Percentiles rank a stretch among this genome's conserved stretches.
Conservation (phyloP, 257 asterid genomes). For the Solanum tarijense region DNA sequence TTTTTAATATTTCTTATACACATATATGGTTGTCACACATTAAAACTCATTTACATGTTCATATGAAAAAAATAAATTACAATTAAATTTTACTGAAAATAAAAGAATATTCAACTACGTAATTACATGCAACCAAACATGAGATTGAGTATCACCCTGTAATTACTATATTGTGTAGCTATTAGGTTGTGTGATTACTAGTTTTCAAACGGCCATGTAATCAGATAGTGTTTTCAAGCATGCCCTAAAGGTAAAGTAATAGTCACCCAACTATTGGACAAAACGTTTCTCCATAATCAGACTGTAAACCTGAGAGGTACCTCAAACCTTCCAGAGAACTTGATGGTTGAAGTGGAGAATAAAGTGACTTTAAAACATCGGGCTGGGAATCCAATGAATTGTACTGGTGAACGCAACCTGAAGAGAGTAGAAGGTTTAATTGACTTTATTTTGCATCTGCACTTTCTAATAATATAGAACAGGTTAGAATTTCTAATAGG, state of each 20-base stretch:
- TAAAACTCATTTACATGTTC: not conserved
- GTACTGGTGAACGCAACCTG: constrained; percentile 90
- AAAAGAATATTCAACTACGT: not conserved
- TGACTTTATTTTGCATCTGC: not conserved
- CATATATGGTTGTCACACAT: not conserved
- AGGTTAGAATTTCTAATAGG: not conserved
- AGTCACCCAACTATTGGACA: not conserved
- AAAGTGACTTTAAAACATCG: constrained; percentile 82
- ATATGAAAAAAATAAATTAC: not conserved
- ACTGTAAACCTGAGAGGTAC: constrained; percentile 21
- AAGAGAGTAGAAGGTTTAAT: constrained; percentile 13
- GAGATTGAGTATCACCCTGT: not conserved
- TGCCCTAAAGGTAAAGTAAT: not conserved
- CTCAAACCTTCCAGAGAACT: constrained; percentile 84
- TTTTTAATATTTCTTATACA: not conserved
- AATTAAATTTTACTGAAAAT: not conserved
- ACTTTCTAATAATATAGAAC: not conserved
- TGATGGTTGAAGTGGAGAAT: constrained; percentile 90
- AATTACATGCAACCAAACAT: not conserved
- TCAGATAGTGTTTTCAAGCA: not conserved
- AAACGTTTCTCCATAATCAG: not conserved
- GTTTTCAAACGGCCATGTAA: not conserved
- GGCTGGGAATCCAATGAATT: constrained; percentile 90
- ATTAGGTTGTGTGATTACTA: not conserved
- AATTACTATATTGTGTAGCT: not conserved